Percentiles rank a stretch among this genome's conserved stretches.
phyloP scores from a whole-genome alignment of 2,329 filamentous ascomycete species.

The Colletotrichum eleusines region DNA sequence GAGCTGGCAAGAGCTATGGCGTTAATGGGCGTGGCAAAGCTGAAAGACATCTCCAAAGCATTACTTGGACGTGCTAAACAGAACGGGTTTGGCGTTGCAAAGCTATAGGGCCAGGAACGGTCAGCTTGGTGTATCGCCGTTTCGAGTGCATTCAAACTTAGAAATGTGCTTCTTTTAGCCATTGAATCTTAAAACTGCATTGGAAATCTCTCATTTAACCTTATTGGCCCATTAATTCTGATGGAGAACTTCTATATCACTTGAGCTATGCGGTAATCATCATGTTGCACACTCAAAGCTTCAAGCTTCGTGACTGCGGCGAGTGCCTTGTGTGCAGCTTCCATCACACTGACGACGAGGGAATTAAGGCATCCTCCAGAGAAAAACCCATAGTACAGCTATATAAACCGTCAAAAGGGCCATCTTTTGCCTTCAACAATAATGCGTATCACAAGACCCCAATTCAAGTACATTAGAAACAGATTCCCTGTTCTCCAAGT shows the following conservation, averaged over 20 bases:
- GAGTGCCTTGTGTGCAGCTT: neutral
- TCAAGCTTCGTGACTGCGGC: neutral
- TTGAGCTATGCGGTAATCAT: neutral
- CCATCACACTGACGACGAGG: no score
- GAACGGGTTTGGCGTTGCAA: conserved; percentile 34
- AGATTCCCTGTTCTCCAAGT: conserved; percentile 48
- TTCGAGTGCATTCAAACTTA: neutral
- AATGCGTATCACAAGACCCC: neutral
- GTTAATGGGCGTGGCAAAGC: conserved; percentile 28
- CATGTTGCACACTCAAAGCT: neutral
- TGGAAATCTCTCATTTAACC: neutral
- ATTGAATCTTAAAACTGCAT: neutral
- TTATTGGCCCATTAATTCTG: no score
- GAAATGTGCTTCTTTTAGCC: neutral
- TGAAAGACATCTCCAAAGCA: conserved; percentile 34
- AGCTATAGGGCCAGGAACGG: conserved; percentile 3
- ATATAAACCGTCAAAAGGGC: neutral
- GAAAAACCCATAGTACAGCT: neutral
- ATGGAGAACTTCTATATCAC: neutral
- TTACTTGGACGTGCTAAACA: conserved; percentile 29
- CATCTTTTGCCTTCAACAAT: neutral
- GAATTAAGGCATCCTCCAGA: neutral
- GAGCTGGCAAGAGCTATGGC: conserved; percentile 37
- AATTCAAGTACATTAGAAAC: neutral
- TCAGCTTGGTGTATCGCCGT: no score